Evolutionary conservation across 148 eudicot species (phyloP), one percentile per base, ranked within the genome.

Genomic region (Silene uniflora): DNA sequence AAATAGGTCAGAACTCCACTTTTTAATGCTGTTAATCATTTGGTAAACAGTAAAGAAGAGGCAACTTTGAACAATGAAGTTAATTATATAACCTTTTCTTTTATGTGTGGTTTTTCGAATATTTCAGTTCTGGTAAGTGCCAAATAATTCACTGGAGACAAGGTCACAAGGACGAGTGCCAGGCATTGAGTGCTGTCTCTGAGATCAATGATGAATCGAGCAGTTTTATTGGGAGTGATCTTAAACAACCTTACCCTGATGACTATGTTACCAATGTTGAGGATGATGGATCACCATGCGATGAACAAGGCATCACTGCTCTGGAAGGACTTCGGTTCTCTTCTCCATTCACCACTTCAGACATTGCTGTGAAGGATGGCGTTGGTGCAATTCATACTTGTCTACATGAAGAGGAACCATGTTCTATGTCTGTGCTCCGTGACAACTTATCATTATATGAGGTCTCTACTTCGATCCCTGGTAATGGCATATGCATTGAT

Each of bases 91-190:
- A 68, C 56, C 3, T 62, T 71, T 8, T n/a, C 6, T 4, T 29
- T 69, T 19, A 5, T 24, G 22, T 18, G 27, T 77, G 8, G 19
- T 67, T 70, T 66, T 76, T 66, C 13, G 21, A 58, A 14, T 60
- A 35, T 86, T 86, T 76, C 92, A 93, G 98, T 84, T 91, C 98
- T 66, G 91, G 94, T 73, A 91, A 91, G 85, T 93, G 98, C 78
- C 98, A 93, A 86, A 87, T 91, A 62, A 35, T 88, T 73, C 98
- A 93, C 59, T 93, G 98, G 98, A 88, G 98, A 78, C 89, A 86
- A 83, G 97, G 93, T 69, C 98, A 93, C 84, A 91, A 87, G 86
- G 84, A 87, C 54, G 91, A 93, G 66, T 93, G 98, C 77, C 87
- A 46, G 59, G 89, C 88, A 42, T 77, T 83, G 39, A 58, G 71